phyloP scores from a whole-genome alignment of 495 filamentous ascomycete species.

The Annulohypoxylon nitens region DNA sequence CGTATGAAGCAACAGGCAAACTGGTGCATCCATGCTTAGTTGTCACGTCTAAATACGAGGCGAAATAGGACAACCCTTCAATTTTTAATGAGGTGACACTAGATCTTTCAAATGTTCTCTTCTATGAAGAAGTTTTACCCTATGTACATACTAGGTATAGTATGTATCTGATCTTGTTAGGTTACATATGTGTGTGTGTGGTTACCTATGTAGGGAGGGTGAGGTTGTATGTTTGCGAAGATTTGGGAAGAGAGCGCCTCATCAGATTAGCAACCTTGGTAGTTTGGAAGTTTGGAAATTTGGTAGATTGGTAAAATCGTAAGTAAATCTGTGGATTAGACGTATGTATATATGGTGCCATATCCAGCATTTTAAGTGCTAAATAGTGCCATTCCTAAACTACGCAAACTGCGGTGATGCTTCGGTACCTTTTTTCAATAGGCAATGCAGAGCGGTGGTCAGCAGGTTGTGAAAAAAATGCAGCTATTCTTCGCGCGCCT shows the following conservation, averaged over 20 bases:
- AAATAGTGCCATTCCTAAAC: neutral
- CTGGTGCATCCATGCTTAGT: slow-evolving; percentile 36
- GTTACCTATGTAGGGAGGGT: neutral
- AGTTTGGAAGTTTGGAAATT: neutral
- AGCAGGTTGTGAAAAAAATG: slow-evolving; percentile 31
- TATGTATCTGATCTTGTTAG: slow-evolving; percentile 19
- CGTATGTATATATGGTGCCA: slow-evolving; percentile 1
- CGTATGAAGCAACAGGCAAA: slow-evolving; percentile 36
- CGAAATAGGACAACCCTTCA: slow-evolving; percentile 33
- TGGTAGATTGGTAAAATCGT: neutral
- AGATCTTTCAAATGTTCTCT: slow-evolving; percentile 12
- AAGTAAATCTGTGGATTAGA: neutral
- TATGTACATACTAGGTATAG: slow-evolving; percentile 9
- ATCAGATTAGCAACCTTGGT: slow-evolving; percentile 26
- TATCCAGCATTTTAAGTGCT: slow-evolving; percentile 4
- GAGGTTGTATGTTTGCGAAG: slow-evolving; percentile 11
- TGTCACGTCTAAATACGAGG: slow-evolving; percentile 46
- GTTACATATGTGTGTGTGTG: neutral
- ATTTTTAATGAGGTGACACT: slow-evolving; percentile 24
- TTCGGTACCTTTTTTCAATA: slow-evolving; percentile 9
- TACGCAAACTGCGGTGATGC: slow-evolving; percentile 1
- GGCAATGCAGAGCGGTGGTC: slow-evolving; percentile 39
- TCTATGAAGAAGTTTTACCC: slow-evolving; percentile 23
- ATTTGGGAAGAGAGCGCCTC: slow-evolving; percentile 30
- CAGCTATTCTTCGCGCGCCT: slow-evolving; percentile 42